Base-by-base conservation (phyloP, 2,329 filamentous ascomycete genomes). In the Mariannaea sp. region DNA sequence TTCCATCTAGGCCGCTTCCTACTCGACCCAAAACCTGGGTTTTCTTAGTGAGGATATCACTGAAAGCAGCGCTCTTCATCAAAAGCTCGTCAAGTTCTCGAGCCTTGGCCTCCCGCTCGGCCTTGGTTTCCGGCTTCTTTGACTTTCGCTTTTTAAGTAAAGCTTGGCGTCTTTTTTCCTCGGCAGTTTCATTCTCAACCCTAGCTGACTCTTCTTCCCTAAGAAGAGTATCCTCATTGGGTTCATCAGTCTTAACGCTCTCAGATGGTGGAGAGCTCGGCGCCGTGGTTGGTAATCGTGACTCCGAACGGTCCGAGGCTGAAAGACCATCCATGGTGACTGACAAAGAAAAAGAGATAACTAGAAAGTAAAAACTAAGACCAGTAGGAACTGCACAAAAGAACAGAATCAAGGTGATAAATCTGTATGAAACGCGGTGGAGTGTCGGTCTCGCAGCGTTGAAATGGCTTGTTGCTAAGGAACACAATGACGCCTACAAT, bases 11-110 rank as follows among this genome's bases (percentile, higher is more conserved):
- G 7, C 79, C 77, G 3, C 80, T 83, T 2, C 84, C 84, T 0
- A 87, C 83, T 2, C 83, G 78, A 1, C 84, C 84, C 1, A 87
- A 73, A 0, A 81, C 83, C 43, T 84, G 77, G 0, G 84, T 87
- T 69, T 86, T 87, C 49, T 82, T 80, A 0, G 83, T 86, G 1
- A 87, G 65, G 8, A 86, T 85, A 30, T 85, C 80, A 17, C 80
- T 82, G 51, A 87, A 87, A 0, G 82, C 78, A 0, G 79, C 81
- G 41, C 81, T 84, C 64, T 86, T 83, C 35, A 74, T 75, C 0
- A 87, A 72, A 2, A 87, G 70, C 42, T 82, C 78, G 20, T 87
- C 82, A 0, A 87, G 71, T 51, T 86, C 80, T 36, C 75, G 76
- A 0, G 82, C 83, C 60, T 86, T 86, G 1, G 73, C 74, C 39